A percentile compares a stretch with the other conserved stretches of the same genome.
These are phyloP conservation scores for Gentiana straminea DNA, from an alignment of 257 asterid genomes.

Conservation along the genomic window DNA sequence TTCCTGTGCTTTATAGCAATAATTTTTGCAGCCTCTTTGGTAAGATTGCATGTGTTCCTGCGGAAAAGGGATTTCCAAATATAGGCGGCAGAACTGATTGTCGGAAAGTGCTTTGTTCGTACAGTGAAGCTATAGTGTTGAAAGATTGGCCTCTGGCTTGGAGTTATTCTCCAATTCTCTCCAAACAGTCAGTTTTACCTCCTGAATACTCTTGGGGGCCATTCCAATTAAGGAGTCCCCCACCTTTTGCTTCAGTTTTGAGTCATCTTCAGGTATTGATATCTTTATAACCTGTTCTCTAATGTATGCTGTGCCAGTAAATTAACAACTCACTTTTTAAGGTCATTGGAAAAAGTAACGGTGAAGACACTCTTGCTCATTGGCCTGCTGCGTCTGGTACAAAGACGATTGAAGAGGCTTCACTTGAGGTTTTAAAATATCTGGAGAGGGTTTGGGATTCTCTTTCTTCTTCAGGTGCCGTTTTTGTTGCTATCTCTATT, in stretches of 20 bases:
- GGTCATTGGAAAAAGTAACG: conserved; percentile 73
- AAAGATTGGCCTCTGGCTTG: conserved; percentile 98
- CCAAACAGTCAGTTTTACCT: conserved; percentile 69
- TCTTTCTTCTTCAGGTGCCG: conserved; percentile 69
- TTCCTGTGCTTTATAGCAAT: conserved; percentile 80
- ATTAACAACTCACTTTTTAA: conserved; percentile 11
- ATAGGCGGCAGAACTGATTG: conserved; percentile 60
- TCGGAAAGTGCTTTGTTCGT: conserved; percentile 80
- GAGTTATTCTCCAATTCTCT: conserved; percentile 86
- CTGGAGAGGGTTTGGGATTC: conserved; percentile 64
- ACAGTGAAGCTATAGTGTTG: conserved; percentile 60
- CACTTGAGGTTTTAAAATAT: conserved; percentile 68
- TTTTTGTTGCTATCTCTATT: not conserved
- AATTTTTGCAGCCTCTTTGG: conserved; percentile 83
- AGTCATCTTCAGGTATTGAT: conserved; percentile 69
- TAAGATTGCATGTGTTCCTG: conserved; percentile 78
- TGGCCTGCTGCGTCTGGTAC: conserved; percentile 79
- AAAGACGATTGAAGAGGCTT: conserved; percentile 80
- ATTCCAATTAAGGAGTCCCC: conserved; percentile 83
- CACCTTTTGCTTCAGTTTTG: conserved; percentile 53
- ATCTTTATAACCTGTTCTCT: conserved; percentile 3
- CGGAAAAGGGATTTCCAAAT: conserved; percentile 82
- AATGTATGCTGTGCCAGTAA: too few relatives aligned
- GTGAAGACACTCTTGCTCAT: conserved; percentile 91
- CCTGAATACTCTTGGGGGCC: conserved; percentile 95